These are phyloP conservation scores for Daldinia concentrica DNA, from an alignment of 495 filamentous ascomycete species.

Conservation along the genomic window DNA sequence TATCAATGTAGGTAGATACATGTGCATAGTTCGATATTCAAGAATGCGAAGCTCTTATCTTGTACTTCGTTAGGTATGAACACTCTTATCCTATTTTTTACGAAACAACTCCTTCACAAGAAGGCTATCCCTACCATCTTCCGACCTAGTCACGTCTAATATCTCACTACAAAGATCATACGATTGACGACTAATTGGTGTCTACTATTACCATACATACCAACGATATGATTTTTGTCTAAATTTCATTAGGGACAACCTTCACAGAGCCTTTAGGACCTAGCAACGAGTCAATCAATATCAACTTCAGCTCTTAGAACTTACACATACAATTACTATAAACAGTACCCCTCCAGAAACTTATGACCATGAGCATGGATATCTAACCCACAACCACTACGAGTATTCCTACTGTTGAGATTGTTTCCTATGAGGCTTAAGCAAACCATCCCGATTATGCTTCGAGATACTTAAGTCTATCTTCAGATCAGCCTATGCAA, in stretches of 20 bases:
- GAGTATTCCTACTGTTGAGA: conserved; percentile 10
- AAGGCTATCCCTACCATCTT: not conserved
- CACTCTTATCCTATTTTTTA: not conserved
- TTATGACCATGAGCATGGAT: conserved; percentile 20
- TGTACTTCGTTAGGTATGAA: not conserved
- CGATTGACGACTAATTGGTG: conserved; percentile 10
- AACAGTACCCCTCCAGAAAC: conserved; percentile 7
- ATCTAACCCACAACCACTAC: conserved; percentile 1
- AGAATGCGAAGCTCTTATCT: conserved; percentile 8
- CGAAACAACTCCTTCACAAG: not conserved
- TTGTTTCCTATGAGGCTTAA: conserved; percentile 7
- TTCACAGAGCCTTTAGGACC: not conserved
- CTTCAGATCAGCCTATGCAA: not conserved
- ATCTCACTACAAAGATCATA: conserved; percentile 14
- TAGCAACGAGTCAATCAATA: not conserved
- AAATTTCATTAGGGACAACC: not conserved
- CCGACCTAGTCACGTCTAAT: not conserved
- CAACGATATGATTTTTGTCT: not conserved
- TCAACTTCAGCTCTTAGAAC: not conserved
- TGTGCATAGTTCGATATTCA: not conserved
- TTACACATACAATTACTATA: not conserved
- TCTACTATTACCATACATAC: not conserved
- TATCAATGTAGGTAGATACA: not conserved
- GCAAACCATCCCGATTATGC: not conserved
- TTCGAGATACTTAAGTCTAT: not conserved